Evolutionary conservation across 176 grass and related monocot genomes (phyloP), one percentile per base, ranked within the genome.

Genomic region (Aegilops longissima): DNA sequence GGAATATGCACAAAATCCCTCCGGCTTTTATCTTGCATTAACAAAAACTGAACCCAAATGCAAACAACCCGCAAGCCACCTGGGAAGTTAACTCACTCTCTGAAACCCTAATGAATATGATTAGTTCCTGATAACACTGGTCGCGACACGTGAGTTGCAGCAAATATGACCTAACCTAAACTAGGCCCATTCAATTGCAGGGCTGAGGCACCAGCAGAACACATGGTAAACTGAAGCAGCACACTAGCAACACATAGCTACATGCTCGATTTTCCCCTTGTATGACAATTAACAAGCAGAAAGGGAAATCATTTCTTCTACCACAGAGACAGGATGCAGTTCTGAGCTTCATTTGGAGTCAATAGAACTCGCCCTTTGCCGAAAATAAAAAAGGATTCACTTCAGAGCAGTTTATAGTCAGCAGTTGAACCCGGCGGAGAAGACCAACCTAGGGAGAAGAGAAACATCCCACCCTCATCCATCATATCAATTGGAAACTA

Each of bases 291-390:
- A 73, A 45, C 12, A 6, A 47, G 71, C 6, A 2, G 1, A 25
- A 40, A 27, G 1, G 6, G 2, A 0, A 18, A 1, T 0, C 35
- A 71, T 6, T 71, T 20, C 38, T 40, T 12, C 20, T 5, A 5
- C 0, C 9, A 0, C 0, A 0, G 5, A 12, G 1, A 3, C 69
- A 16, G 47, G 33, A 12, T 29, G 2, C 29, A 0, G 1, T 25
- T 25, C 25, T 1, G 25, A 25, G 25, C 25, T 25, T 25, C 25
- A 25, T 25, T 25, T 1, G 25, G 25, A 25, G 25, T 25, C 25
- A 25, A 25, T 25, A 25, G 1, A 25, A 25, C 1, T 25, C 25
- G 1, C 25, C 25, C 25, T 25, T 25, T 25, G 25, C 25, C 1
- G 25, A 1, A 25, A 25, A 25, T n/a, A n/a, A 1, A 25, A 25